These are phyloP conservation scores for Misopates orontium DNA, from an alignment of 257 asterid genomes.

Conservation along the genomic window DNA sequence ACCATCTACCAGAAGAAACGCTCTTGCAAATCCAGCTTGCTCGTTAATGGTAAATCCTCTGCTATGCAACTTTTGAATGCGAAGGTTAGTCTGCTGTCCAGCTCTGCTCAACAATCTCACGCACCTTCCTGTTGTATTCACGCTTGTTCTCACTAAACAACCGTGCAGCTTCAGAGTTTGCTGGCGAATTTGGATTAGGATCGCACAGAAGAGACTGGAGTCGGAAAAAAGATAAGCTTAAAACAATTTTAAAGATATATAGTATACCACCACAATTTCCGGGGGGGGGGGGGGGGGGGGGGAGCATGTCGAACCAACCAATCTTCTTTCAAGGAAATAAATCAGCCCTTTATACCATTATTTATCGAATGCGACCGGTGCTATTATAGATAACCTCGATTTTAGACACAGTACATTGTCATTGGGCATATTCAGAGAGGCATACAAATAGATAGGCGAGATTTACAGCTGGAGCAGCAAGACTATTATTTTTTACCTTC, in stretches of 20 bases:
- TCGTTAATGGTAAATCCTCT: constrained; percentile 22
- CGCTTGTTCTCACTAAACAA: constrained; percentile 87
- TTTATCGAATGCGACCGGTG: not conserved
- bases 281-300: not conserved
- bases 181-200: constrained; percentile 92
- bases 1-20: constrained; percentile 40
- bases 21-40: constrained; percentile 33
- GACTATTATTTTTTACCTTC: not conserved
- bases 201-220: constrained; percentile 83
- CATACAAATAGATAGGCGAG: not conserved
- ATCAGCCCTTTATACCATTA: not conserved
- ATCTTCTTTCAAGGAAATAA: not conserved
- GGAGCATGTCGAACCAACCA: not conserved
- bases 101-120: constrained; percentile 89
- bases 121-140: constrained; percentile 88
- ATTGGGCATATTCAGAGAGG: too few species aligned
- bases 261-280: not conserved
- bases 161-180: constrained; percentile 94
- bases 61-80: constrained; percentile 9
- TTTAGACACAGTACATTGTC: not conserved
- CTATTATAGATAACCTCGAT: not conserved
- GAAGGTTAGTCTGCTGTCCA: constrained; percentile 79
- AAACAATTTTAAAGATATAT: not conserved
- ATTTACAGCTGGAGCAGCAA: not conserved
- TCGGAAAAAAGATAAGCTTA: not conserved